These are phyloP conservation scores for Aspergillus steynii DNA, from an alignment of 495 filamentous ascomycete genomes.

Conservation along the genomic window DNA sequence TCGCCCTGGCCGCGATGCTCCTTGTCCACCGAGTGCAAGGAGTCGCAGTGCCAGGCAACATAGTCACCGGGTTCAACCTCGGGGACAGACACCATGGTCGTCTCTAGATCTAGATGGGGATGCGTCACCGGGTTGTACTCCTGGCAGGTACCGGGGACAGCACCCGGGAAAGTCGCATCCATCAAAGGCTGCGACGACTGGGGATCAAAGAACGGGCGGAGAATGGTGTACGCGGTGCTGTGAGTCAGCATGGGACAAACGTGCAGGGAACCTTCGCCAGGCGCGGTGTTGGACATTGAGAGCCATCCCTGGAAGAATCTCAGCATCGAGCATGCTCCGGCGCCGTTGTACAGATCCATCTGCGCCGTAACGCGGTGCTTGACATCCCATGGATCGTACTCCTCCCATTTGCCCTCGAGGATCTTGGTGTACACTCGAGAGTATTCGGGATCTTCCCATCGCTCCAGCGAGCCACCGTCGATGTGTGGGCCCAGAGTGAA, in stretches of 20 bases:
- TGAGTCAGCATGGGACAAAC: slow-evolving; percentile 78
- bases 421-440: slow-evolving; percentile 72
- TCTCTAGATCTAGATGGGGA: slow-evolving; percentile 70
- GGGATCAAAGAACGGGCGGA: slow-evolving; percentile 78
- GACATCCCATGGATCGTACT: slow-evolving; percentile 79
- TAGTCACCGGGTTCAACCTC: slow-evolving; percentile 79
- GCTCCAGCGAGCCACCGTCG: slow-evolving; percentile 80
- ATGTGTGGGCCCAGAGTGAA: slow-evolving; percentile 87
- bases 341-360: slow-evolving; percentile 78
- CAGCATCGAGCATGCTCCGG: slow-evolving; percentile 81
- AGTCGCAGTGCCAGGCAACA: slow-evolving; percentile 89
- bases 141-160: slow-evolving; percentile 73
- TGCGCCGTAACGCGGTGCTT: slow-evolving; percentile 65
- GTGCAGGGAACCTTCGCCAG: slow-evolving; percentile 75
- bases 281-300: slow-evolving; percentile 69
- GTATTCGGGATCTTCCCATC: slow-evolving; percentile 84
- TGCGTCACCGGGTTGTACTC: slow-evolving; percentile 72
- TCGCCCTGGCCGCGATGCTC: slow-evolving; percentile 69
- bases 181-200: slow-evolving; percentile 49
- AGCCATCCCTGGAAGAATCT: slow-evolving; percentile 90
- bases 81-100: slow-evolving; percentile 79
- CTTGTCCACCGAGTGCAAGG: slow-evolving; percentile 80
- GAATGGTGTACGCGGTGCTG: slow-evolving; percentile 75
- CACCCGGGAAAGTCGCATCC: slow-evolving; percentile 63
- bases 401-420: slow-evolving; percentile 75